Percentiles rank a stretch among this genome's conserved stretches.
Evolutionary conservation across 208 protist species (phyloP).

Genomic region (Crithidia fasciculata): DNA sequence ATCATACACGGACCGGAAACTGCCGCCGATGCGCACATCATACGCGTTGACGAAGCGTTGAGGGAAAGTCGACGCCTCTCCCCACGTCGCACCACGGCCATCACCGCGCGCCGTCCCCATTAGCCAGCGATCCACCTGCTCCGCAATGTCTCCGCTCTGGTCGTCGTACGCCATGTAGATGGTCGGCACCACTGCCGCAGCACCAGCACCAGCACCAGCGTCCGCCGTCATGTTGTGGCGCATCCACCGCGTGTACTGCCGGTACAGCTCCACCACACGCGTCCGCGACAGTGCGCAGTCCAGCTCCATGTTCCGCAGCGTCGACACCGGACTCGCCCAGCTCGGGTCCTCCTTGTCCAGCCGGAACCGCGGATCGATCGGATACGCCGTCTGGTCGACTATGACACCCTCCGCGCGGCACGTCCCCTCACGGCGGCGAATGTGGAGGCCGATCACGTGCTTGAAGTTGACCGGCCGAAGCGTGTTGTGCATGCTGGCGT

Average conservation of each 20-base stretch:
- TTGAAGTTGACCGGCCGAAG: slow-evolving; percentile 3
- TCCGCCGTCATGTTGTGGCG: background rate
- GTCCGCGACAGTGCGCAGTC: slow-evolving; percentile 6
- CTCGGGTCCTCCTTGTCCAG: background rate
- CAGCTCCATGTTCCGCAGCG: slow-evolving; percentile 3
- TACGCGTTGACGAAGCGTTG: background rate
- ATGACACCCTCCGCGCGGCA: background rate
- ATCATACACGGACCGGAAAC: too few species aligned
- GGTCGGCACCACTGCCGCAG: background rate
- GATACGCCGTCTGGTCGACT: background rate
- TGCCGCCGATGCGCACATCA: background rate
- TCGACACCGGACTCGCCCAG: slow-evolving; percentile 2
- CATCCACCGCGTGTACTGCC: slow-evolving; percentile 2
- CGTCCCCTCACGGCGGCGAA: slow-evolving; percentile 2
- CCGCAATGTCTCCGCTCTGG: background rate
- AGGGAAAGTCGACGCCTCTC: background rate
- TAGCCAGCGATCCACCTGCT: background rate
- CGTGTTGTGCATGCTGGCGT: background rate
- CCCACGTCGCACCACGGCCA: background rate
- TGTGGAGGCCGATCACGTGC: slow-evolving; percentile 9
- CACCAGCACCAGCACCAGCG: background rate
- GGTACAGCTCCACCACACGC: slow-evolving; percentile 5
- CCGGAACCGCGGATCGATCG: background rate
- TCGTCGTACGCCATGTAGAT: slow-evolving; percentile 6
- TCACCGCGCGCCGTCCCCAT: background rate